Percentiles rank a stretch among this genome's conserved stretches.
Conservation (phyloP, 2,329 filamentous ascomycete genomes). For the Chaetomium sp. region DNA sequence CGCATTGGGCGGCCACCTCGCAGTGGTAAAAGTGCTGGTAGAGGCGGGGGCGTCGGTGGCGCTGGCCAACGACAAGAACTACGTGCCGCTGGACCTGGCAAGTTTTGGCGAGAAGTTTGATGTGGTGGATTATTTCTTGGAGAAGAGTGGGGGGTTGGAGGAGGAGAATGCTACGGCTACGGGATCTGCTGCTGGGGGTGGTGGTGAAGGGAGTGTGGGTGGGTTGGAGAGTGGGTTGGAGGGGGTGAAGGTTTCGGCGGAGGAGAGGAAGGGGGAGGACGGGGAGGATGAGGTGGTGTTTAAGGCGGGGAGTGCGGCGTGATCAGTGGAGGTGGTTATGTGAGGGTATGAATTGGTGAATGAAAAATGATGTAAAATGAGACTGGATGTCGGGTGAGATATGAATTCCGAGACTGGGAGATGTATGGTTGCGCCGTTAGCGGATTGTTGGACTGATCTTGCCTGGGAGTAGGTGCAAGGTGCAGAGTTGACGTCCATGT, state of each 20-base stretch:
- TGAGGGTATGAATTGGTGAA: too few species aligned
- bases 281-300: too few species aligned
- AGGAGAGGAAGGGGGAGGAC: neutral
- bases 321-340: too few species aligned
- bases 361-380: too few species aligned
- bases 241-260: neutral
- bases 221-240: neutral
- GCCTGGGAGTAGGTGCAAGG: too few species aligned
- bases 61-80: conserved; percentile 74
- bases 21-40: conserved; percentile 70
- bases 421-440: too few species aligned
- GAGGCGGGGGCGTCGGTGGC: conserved; percentile 70
- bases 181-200: conserved; percentile 32
- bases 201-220: conserved; percentile 16
- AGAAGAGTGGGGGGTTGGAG: conserved; percentile 43
- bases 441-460: too few species aligned
- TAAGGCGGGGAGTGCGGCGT: too few species aligned
- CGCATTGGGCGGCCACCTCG: conserved; percentile 78
- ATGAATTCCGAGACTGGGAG: too few species aligned
- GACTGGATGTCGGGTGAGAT: too few species aligned
- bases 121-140: conserved; percentile 56
- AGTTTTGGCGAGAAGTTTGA: conserved; percentile 62
- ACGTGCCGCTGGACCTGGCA: conserved; percentile 70
- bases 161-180: conserved; percentile 36
- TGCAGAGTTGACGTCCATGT: too few species aligned